Evolutionary conservation across 1,284 basidiomycete species (phyloP), one percentile per base, ranked within the genome.

Genomic region (Ceratobasidium sp.): DNA sequence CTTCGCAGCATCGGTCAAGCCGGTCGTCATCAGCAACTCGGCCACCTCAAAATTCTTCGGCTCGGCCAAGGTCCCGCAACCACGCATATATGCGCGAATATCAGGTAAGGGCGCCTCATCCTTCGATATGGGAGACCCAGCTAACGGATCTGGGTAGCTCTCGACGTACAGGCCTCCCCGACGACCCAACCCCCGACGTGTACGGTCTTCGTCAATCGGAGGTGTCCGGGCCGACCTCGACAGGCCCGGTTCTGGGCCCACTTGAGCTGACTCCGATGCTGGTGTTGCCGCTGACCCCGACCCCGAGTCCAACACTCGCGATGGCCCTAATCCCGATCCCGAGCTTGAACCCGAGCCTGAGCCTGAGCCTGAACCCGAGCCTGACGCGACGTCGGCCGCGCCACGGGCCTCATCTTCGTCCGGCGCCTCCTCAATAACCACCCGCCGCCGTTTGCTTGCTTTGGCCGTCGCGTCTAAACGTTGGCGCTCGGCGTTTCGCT

Each of bases 21-120:
- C 56, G 1, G 56, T 14, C 3, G 67, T 57, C 53, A 71, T 59
- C 24, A 71, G 45, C 29, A 71, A 36, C 27, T 71, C 56, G 11
- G 67, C 67, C 2, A 48, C 24, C 15, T 57, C 67, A 29, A 71
- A 71, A 15, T 33, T 8, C 8, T 36, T 5, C 7, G 67, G 67
- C 19, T 71, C 19, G 2, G 51, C 67, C 22, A 71, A 9, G 9
- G 19, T 11, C 14, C 56, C 67, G 17, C 41, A 47, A 1, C 53
- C 15, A 9, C n/a, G 15, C 17, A 71, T 31, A 31, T 57, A 59
- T n/a, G 53, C 44, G 24, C 36, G 29, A 6, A 22, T 14, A 22
- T 65, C 47, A 4, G 15, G 47, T 22, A 22, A 15, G 27, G 63
- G 63, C 15, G 36, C 24, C 24, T 14, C 17, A 17, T 65, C 48